Conservation (phyloP, 1,284 basidiomycete genomes). For the Schizophyllum commune region DNA sequence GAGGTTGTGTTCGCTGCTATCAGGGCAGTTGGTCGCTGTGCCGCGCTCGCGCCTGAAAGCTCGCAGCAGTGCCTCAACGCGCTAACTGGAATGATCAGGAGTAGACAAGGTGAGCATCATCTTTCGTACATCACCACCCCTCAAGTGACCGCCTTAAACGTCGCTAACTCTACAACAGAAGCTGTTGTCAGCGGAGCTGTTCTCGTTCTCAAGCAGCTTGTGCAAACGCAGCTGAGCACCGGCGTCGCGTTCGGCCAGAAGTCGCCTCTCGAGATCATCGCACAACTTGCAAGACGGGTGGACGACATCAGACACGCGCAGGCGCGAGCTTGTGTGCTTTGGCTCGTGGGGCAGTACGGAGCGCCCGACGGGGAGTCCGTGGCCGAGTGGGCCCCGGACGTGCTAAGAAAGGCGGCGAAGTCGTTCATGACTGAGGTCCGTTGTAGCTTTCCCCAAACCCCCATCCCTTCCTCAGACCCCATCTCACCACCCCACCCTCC, state of each 20-base stretch:
- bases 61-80: slow-evolving; percentile 65
- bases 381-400: slow-evolving; percentile 78
- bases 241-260: slow-evolving; percentile 23
- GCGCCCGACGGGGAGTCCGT: slow-evolving; percentile 23
- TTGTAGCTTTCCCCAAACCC: background rate
- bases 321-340: slow-evolving; percentile 80
- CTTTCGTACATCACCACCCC: background rate
- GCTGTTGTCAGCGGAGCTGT: slow-evolving; percentile 71
- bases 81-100: slow-evolving; percentile 73
- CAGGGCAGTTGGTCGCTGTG: slow-evolving; percentile 71
- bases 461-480: background rate
- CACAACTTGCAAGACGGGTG: slow-evolving; percentile 64
- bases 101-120: slow-evolving; percentile 51
- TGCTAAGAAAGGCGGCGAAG: slow-evolving; percentile 70
- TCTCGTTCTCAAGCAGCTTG: slow-evolving; percentile 76
- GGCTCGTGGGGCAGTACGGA: slow-evolving; percentile 85
- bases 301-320: slow-evolving; percentile 73
- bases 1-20: slow-evolving; percentile 65
- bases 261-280: slow-evolving; percentile 61
- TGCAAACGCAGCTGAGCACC: slow-evolving; percentile 51
- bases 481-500: no score
- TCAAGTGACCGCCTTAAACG: background rate
- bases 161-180: slow-evolving; percentile 33
- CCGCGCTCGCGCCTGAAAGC: slow-evolving; percentile 58
- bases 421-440: slow-evolving; percentile 65